These are phyloP conservation scores for Alternaria arborescens DNA, from an alignment of 2,329 filamentous ascomycete genomes.

Conservation along the genomic window DNA sequence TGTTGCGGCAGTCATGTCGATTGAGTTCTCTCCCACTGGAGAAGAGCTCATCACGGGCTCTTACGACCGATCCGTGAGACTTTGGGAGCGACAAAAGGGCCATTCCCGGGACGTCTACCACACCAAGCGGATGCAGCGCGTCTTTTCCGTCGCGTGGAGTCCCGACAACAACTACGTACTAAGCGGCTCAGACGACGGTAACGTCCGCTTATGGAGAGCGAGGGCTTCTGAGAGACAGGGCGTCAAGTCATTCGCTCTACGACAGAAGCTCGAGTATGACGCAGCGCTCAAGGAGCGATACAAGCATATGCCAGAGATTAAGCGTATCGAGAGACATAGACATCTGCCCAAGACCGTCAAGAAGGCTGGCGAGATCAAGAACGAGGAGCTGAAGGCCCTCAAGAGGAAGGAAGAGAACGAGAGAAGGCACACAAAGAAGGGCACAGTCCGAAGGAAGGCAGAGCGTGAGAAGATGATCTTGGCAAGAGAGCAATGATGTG, in stretches of 20 bases:
- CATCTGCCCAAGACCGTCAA: constrained; percentile 93
- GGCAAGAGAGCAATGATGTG: constrained; percentile 66
- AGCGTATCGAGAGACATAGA: constrained; percentile 86
- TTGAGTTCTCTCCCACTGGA: constrained; percentile 93
- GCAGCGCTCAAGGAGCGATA: constrained; percentile 83
- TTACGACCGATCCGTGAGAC: constrained; percentile 85
- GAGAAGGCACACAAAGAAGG: constrained; percentile 87
- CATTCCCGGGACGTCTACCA: constrained; percentile 95
- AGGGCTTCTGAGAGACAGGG: constrained; percentile 84
- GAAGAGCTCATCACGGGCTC: constrained; percentile 91
- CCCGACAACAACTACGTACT: constrained; percentile 90
- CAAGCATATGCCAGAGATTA: constrained; percentile 95
- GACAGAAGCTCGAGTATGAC: constrained; percentile 92
- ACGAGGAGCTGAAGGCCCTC: constrained; percentile 83
- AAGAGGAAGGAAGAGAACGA: constrained; percentile 95
- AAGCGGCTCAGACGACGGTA: constrained; percentile 92
- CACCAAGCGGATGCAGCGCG: constrained; percentile 96
- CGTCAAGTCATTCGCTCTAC: constrained; percentile 83
- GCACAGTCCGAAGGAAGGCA: constrained; percentile 73
- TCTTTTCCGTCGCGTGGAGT: constrained; percentile 85
- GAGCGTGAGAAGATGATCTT: constrained; percentile 95
- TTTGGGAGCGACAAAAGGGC: constrained; percentile 82
- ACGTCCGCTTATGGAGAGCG: constrained; percentile 87
- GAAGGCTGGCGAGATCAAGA: constrained; percentile 96
- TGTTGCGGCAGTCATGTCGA: constrained; percentile 92